Percentiles rank a stretch among this genome's conserved stretches.
Evolutionary conservation across 2,329 filamentous ascomycete species (phyloP).

Genomic region (Trichoderma atrobrunneum): DNA sequence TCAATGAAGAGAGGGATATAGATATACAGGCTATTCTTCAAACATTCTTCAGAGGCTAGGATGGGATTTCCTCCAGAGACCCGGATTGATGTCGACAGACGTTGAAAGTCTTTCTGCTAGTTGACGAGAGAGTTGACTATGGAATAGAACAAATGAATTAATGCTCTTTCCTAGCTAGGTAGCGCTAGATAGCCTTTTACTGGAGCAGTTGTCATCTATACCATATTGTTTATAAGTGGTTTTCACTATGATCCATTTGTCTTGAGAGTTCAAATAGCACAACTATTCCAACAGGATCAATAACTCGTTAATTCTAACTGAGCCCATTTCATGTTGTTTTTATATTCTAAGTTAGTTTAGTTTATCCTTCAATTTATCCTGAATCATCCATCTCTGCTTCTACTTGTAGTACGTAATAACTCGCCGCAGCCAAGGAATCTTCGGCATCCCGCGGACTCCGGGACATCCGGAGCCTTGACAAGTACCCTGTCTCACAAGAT

Average conservation of each 20-base stretch:
- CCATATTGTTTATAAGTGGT: background rate
- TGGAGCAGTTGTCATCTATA: background rate
- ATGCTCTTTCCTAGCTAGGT: too few relatives aligned
- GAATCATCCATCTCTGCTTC: background rate
- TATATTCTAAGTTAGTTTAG: background rate
- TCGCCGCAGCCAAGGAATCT: background rate
- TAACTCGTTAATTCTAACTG: background rate
- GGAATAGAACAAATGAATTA: too few relatives aligned
- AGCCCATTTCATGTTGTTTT: background rate
- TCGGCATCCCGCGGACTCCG: background rate
- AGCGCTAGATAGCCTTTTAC: background rate
- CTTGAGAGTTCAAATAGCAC: background rate
- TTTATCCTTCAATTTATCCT: background rate
- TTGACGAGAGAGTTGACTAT: background rate
- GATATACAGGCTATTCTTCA: background rate
- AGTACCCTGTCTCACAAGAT: background rate
- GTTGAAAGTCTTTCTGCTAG: background rate
- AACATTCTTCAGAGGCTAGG: background rate
- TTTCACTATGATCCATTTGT: background rate
- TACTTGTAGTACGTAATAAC: background rate
- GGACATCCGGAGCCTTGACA: background rate
- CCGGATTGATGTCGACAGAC: background rate
- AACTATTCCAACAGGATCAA: background rate
- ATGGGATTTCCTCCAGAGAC: background rate
- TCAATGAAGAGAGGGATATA: background rate